Evolutionary conservation across 805 yeast species (phyloP).

Genomic region (Nakazawaea pomicola): DNA sequence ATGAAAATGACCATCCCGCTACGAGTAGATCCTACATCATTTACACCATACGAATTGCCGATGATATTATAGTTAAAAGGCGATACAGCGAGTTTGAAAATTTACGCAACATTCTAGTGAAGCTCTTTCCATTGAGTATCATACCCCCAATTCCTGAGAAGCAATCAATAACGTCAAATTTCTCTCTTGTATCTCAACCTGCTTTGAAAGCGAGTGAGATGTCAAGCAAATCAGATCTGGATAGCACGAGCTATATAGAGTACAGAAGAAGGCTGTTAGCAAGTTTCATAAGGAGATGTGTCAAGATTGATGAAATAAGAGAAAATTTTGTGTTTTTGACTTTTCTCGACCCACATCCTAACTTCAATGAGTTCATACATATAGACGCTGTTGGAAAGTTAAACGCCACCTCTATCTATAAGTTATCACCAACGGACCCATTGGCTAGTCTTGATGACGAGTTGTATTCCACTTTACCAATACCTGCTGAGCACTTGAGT

Average conservation of each 20-base stretch:
- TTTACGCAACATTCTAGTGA: conserved; percentile 63
- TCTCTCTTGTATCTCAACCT: conserved; percentile 4
- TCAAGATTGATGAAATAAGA: conserved; percentile 48
- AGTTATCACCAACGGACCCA: conserved; percentile 60
- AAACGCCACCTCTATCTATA: conserved; percentile 44
- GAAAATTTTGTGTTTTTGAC: conserved; percentile 61
- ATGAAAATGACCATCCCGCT: conserved; percentile 49
- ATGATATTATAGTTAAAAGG: conserved; percentile 60
- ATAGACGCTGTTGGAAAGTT: conserved; percentile 50
- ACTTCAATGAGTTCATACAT: conserved; percentile 72
- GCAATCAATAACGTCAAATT: conserved; percentile 46
- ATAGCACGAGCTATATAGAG: conserved; percentile 29
- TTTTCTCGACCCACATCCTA: conserved; percentile 80
- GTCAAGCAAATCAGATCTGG: not conserved
- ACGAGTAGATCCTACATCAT: conserved; percentile 67
- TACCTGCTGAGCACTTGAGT: conserved; percentile 39
- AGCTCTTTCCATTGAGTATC: conserved; percentile 72
- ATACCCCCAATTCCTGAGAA: conserved; percentile 95
- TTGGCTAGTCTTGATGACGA: conserved; percentile 44
- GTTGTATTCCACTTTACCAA: conserved; percentile 57
- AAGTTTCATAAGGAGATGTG: conserved; percentile 74
- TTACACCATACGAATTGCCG: conserved; percentile 68
- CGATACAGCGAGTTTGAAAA: conserved; percentile 92
- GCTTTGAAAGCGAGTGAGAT: conserved; percentile 1
- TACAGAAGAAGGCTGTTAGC: conserved; percentile 73